Percentiles rank a stretch among this genome's conserved stretches.
Evolutionary conservation across 1,139 yeast genomes (phyloP).

Genomic region (Entelexis sorbosivorans): DNA sequence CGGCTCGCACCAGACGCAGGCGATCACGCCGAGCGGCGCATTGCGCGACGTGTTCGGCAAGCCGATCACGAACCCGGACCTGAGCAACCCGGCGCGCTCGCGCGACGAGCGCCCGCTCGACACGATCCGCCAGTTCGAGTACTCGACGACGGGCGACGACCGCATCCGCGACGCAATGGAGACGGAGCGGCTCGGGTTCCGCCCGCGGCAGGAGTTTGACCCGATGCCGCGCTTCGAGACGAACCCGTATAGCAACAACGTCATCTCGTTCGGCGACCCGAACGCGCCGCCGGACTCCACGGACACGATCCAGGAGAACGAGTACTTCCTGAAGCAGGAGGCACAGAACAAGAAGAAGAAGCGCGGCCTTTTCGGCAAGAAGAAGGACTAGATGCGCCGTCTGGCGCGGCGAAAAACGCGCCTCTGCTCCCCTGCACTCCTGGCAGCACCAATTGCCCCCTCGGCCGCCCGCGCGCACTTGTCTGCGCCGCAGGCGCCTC

Average conservation of each 20-base stretch:
- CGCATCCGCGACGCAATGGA: slow-evolving; percentile 71
- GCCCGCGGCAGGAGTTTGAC: slow-evolving; percentile 49
- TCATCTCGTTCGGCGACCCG: slow-evolving; percentile 31
- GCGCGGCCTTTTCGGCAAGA: slow-evolving; percentile 65
- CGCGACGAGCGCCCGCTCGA: slow-evolving; percentile 94
- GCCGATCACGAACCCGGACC: slow-evolving; percentile 61
- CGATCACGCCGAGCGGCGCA: slow-evolving; percentile 34
- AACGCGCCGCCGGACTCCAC: slow-evolving; percentile 46
- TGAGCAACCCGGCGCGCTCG: slow-evolving; percentile 82
- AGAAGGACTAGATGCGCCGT: slow-evolving; percentile 33
- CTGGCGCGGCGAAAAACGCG: no score
- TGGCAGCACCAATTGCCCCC: no score
- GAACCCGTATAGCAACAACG: slow-evolving; percentile 33
- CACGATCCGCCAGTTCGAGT: slow-evolving; percentile 85
- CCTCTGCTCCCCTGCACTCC: no score
- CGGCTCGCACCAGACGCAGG: slow-evolving; percentile 35
- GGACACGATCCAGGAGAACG: slow-evolving; percentile 38
- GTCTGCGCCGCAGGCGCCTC: no score
- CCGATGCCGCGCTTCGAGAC: slow-evolving; percentile 31
- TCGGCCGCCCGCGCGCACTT: no score
- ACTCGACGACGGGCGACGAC: slow-evolving; percentile 79
- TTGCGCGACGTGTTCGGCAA: slow-evolving; percentile 77
- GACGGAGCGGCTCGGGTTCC: slow-evolving; percentile 67
- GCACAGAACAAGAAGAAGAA: slow-evolving; percentile 48
- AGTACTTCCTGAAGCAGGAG: slow-evolving; percentile 28